Evolutionary conservation across 2,329 filamentous ascomycete genomes (phyloP), one percentile per base, ranked within the genome.

Genomic region (Alternaria alternata): DNA sequence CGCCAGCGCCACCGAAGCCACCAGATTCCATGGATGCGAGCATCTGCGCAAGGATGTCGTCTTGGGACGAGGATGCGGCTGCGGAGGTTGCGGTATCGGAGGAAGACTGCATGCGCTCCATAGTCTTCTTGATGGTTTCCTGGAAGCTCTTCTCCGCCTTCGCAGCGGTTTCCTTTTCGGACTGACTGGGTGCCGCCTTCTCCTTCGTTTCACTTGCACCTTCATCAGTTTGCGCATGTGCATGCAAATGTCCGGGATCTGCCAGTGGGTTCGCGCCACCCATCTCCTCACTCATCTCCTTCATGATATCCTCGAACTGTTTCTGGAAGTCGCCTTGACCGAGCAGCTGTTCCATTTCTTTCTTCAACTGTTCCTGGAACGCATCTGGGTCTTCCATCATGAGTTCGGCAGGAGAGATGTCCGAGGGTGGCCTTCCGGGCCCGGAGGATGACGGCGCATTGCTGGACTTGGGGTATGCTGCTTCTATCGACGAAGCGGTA

Each of bases 21-120:
- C 88, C 85, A 22, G 86, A 85, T 72, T 92, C 91, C 81, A 97
- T 89, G 63, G 95, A 91, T 78, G 95, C 95, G 73, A 99, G 85
- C 83, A 99, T 89, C 77, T 97, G 91, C n/a, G 92, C 89, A 43
- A 99, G 83, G 73, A 98, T 88, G 76, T 97, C 94, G 65, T 97
- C 89, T 30, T 73, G 70, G 7, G 74, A 70, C 6, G 74, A 71
- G 1, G 88, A 89, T 2, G 90, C 85, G 0, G 92, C 92, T 0
- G 87, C 86, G 3, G 92, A 91, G 0, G 92, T 93, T 4, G 94
- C 94, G 68, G 93, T 90, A 41, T 94, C 89, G 2, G 92, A 93
- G 0, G 93, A 97, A 34, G 88, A 87, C 72, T 96, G 91, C 93
- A 99, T 97, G 49, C 95, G 91, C 80, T 96, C 92, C 91, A 99